Conservation (phyloP, 1,139 yeast genomes). For the Debaryomyces coudertii region DNA sequence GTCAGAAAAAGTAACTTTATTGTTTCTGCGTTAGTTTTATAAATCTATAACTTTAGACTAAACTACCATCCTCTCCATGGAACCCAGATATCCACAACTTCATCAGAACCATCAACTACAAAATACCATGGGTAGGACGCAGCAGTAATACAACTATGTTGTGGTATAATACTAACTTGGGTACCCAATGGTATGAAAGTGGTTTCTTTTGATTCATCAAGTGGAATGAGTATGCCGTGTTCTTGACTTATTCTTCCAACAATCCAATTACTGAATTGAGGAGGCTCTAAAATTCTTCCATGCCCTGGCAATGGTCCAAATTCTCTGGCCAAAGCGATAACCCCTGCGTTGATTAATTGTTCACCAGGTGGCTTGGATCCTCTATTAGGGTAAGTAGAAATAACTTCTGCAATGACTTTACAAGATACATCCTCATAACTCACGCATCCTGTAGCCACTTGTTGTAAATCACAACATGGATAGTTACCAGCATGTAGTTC, state of each 20-base stretch:
- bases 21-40: neutral
- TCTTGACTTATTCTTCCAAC: constrained; percentile 66
- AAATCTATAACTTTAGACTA: neutral
- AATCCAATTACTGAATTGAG: constrained; percentile 50
- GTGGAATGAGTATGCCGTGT: constrained; percentile 59
- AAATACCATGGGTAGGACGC: constrained; percentile 64
- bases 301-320: constrained; percentile 54
- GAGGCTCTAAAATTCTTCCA: constrained; percentile 44
- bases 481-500: constrained; percentile 85
- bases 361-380: constrained; percentile 57
- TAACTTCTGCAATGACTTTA: constrained; percentile 62
- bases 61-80: constrained; percentile 62
- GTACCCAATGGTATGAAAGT: constrained; percentile 56
- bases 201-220: constrained; percentile 24
- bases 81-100: constrained; percentile 68
- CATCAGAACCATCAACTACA: constrained; percentile 51
- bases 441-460: constrained; percentile 67
- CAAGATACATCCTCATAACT: constrained; percentile 52
- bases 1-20: constrained; percentile 12
- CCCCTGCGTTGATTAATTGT: constrained; percentile 72
- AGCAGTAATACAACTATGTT: constrained; percentile 76
- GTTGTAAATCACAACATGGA: constrained; percentile 74
- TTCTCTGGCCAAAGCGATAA: constrained; percentile 69
- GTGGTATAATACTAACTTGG: constrained; percentile 61
- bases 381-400: constrained; percentile 59